phyloP scores from a whole-genome alignment of 2,329 filamentous ascomycete genomes.

The Myriosclerotinia curreyana region DNA sequence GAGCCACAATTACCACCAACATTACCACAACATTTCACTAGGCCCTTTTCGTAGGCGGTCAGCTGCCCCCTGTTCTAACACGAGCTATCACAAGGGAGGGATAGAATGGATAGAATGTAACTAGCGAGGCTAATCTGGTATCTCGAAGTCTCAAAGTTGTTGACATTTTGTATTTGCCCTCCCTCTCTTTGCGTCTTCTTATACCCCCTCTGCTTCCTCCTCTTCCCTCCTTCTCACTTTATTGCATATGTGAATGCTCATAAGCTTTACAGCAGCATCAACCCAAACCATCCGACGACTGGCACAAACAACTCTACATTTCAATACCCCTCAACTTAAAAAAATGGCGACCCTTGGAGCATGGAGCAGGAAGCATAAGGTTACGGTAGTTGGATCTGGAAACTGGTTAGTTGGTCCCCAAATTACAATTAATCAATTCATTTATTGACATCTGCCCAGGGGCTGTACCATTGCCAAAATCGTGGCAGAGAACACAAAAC shows the following conservation, averaged over 20 bases:
- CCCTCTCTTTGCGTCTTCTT: conserved; percentile 8
- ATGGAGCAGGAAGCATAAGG: conserved; percentile 76
- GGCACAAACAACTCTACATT: conserved; percentile 28
- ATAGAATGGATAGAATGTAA: conserved; percentile 6
- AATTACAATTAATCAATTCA: neutral
- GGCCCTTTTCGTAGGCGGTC: conserved; percentile 9
- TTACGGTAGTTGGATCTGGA: conserved; percentile 90
- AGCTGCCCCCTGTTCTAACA: conserved; percentile 5
- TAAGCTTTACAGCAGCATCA: conserved; percentile 25
- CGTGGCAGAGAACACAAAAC: conserved; percentile 83
- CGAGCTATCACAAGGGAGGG: conserved; percentile 11
- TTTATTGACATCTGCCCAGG: conserved; percentile 49
- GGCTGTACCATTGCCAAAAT: conserved; percentile 98
- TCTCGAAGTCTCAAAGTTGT: neutral
- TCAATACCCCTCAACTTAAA: conserved; percentile 26
- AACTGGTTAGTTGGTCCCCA: conserved; percentile 67
- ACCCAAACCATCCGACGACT: conserved; percentile 28
- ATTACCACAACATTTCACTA: neutral
- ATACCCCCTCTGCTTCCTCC: neutral
- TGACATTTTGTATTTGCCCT: conserved; percentile 6
- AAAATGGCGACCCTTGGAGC: conserved; percentile 44
- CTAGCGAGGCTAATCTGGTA: conserved; percentile 3
- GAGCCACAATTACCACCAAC: conserved; percentile 7
- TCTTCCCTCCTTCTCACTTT: neutral
- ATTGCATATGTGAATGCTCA: conserved; percentile 27